A percentile compares a stretch with the other conserved stretches of the same genome.
Evolutionary conservation across 768 basidiomycete genomes (phyloP).

Genomic region (Megacollybia marginata): DNA sequence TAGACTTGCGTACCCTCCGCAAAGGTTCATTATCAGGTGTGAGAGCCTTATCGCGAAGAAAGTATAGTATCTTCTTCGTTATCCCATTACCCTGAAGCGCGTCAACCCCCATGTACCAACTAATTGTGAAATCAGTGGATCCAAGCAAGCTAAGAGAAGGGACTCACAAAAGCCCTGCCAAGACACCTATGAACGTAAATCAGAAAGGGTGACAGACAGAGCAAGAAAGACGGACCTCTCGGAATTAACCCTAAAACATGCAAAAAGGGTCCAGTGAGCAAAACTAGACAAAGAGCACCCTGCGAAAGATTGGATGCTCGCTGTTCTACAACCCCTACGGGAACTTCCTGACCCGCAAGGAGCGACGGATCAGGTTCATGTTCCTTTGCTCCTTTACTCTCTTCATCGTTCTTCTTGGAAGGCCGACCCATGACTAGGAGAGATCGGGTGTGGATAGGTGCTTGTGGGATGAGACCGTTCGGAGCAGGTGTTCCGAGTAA

Average conservation of each 20-base stretch:
- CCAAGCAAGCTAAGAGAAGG: neutral
- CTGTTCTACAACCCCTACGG: constrained; percentile 81
- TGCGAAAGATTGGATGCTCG: constrained; percentile 88
- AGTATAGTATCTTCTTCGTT: constrained; percentile 71
- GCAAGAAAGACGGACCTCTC: constrained; percentile 33
- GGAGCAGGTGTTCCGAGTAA: constrained; percentile 84
- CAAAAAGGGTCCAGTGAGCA: constrained; percentile 77
- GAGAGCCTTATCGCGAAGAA: constrained; percentile 63
- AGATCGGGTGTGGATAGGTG: constrained; percentile 88
- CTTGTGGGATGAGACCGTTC: constrained; percentile 79
- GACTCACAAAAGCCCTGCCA: constrained; percentile 81
- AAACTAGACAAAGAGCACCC: constrained; percentile 69
- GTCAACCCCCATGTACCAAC: constrained; percentile 90
- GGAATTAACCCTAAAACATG: constrained; percentile 77
- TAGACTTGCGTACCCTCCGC: constrained; percentile 61
- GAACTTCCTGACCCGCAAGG: constrained; percentile 35
- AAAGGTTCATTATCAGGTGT: constrained; percentile 67
- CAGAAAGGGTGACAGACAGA: neutral
- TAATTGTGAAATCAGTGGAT: constrained; percentile 14
- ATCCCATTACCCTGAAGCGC: constrained; percentile 79
- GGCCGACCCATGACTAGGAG: constrained; percentile 60
- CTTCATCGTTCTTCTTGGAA: constrained; percentile 28
- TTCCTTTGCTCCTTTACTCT: constrained; percentile 15
- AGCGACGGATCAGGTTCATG: constrained; percentile 11
- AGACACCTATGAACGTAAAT: constrained; percentile 37